Conservation (phyloP, 306 rosid genomes). For the Oxytropis ochrocephala region DNA sequence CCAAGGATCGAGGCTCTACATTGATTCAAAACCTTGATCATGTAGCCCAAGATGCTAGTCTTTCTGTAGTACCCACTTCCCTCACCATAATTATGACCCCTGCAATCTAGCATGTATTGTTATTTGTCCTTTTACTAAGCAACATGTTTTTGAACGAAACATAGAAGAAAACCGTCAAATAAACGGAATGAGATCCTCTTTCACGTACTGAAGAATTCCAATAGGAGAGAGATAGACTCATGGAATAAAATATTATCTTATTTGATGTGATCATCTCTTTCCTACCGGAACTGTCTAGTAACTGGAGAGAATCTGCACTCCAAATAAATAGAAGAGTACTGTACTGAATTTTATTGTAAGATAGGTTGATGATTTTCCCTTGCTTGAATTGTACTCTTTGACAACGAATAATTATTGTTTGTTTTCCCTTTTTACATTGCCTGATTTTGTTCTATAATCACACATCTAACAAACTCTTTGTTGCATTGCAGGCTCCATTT, state of each 20-base stretch:
- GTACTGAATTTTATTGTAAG: too few relatives aligned
- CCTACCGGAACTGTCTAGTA: too few relatives aligned
- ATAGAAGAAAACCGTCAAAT: background rate
- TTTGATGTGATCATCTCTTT: too few relatives aligned
- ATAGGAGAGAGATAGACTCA: too few relatives aligned
- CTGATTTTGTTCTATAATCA: background rate
- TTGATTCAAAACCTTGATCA: too few relatives aligned
- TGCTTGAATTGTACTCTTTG: background rate
- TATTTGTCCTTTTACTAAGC: background rate
- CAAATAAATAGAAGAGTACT: too few relatives aligned
- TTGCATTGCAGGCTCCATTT: conserved; percentile 72
- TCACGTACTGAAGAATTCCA: too few relatives aligned
- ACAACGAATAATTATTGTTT: background rate
- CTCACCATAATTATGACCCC: background rate
- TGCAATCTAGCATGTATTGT: background rate
- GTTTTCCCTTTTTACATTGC: background rate
- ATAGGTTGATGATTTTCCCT: background rate
- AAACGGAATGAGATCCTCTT: too few relatives aligned
- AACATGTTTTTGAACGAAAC: background rate
- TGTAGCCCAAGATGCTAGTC: too few relatives aligned
- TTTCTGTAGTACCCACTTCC: background rate
- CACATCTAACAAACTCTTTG: background rate
- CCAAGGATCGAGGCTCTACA: too few relatives aligned
- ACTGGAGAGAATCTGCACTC: too few relatives aligned
- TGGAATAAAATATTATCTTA: too few relatives aligned